Base-by-base conservation (phyloP, 495 filamentous ascomycete genomes). In the Amniculicola lignicola region DNA sequence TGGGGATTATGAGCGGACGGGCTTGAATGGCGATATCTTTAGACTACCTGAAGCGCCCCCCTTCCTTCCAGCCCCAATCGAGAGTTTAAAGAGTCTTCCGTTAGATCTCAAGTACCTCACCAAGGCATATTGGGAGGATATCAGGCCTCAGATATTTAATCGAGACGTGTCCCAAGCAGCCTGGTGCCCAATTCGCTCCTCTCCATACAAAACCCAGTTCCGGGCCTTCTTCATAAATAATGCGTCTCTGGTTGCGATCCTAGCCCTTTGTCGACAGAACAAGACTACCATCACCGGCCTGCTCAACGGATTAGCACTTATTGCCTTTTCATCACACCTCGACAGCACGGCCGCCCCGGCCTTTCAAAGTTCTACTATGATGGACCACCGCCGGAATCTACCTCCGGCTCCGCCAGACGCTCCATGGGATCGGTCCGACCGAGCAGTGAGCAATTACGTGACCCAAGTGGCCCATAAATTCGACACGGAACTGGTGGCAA, bases 31-130 rank as follows among this genome's bases (percentile, higher is more conserved):
- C 49, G 49, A 52, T 42, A 41, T 41, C 37, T 18, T 52, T 16
- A 52, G 29, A 52, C 49, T 52, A 52, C 49, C 49, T 22, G 49
- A 52, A 52, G 49, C 49, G 49, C 36, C 49, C 49, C 49, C 49
- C 7, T n/a, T 52, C n/a, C 49, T 52, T 42, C 49, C 49, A 41
- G 35, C 49, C 49, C 49, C 49, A 42, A 41, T 52, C 21, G 49
- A 52, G 37, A 52, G 23, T 38, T 42, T 52, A 16, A 52, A 42
- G 49, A 52, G 37, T 42, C 38, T 52, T 52, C 49, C 49, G 3
- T 38, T 52, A 27, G 49, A 52, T 52, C 36, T 23, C 36, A 52
- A 42, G 38, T 52, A 28, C 49, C 15, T 52, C 18, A 27, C 49
- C 24, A 52, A 52, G 33, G 10, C 37, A 52, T 1, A 42, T 21